Evolutionary conservation across 1,284 basidiomycete genomes (phyloP).

Genomic region (Trametes versicolor): DNA sequence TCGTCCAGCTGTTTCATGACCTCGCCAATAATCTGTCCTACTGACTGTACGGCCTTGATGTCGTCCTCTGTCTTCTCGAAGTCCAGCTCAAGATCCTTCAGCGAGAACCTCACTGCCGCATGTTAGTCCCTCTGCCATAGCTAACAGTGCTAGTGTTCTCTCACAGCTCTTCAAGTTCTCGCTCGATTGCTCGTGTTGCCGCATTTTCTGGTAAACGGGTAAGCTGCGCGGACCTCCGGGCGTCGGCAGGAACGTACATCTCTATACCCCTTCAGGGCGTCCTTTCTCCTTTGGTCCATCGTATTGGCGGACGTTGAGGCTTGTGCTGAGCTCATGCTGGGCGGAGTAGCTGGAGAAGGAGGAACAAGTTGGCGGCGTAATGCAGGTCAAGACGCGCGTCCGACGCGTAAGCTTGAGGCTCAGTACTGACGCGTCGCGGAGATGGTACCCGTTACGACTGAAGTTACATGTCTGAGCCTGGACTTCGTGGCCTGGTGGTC

Average conservation of each 20-base stretch:
- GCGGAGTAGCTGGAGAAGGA: background rate
- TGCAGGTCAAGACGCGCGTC: conserved; percentile 20
- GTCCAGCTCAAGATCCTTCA: conserved; percentile 89
- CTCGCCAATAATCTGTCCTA: conserved; percentile 99
- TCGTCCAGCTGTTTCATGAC: conserved; percentile 99
- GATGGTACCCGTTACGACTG: too few species aligned
- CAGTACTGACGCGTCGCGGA: background rate
- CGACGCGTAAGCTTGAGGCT: conserved; percentile 25
- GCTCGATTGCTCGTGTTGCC: conserved; percentile 84
- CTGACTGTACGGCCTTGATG: conserved; percentile 98
- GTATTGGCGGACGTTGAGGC: conserved; percentile 40
- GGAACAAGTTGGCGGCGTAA: background rate
- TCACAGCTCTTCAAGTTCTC: conserved; percentile 88
- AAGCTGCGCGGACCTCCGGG: background rate
- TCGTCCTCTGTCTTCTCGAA: conserved; percentile 99
- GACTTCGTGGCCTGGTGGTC: conserved; percentile 45
- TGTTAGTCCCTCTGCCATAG: background rate
- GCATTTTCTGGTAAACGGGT: conserved; percentile 78
- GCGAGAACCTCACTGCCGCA: conserved; percentile 76
- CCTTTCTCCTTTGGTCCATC: conserved; percentile 42
- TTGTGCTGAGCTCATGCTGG: conserved; percentile 39
- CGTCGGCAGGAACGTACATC: conserved; percentile 27
- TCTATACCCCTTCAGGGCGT: conserved; percentile 42
- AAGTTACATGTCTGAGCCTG: too few species aligned
- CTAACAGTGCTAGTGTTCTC: conserved; percentile 42